A percentile compares a stretch with the other conserved stretches of the same genome.
These are phyloP conservation scores for Yamadazyma oceani DNA, from an alignment of 1,139 yeast species.

Conservation along the genomic window DNA sequence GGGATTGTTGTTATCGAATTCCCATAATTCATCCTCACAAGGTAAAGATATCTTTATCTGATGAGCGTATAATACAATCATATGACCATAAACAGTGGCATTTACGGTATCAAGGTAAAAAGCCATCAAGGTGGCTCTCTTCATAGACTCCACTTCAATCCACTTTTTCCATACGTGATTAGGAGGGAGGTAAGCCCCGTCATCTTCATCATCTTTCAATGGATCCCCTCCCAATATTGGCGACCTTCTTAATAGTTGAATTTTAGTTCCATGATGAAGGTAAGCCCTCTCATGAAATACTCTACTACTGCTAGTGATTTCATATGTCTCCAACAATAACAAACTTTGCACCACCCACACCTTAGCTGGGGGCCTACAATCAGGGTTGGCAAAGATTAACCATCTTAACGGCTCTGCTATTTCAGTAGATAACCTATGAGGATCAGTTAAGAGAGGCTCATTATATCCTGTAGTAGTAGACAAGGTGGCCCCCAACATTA, in stretches of 20 bases:
- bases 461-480: slow-evolving; percentile 18
- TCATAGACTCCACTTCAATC: slow-evolving; percentile 35
- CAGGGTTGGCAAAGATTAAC: slow-evolving; percentile 54
- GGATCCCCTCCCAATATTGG: slow-evolving; percentile 71
- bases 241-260: slow-evolving; percentile 66
- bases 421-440: slow-evolving; percentile 26
- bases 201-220: slow-evolving; percentile 22
- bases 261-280: slow-evolving; percentile 71
- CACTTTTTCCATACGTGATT: slow-evolving; percentile 28
- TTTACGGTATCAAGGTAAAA: slow-evolving; percentile 33
- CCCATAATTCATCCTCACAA: slow-evolving; percentile 35
- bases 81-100: slow-evolving; percentile 35
- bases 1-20: slow-evolving; percentile 18
- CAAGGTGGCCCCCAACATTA: slow-evolving; percentile 54
- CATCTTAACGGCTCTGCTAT: slow-evolving; percentile 66
- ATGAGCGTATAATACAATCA: slow-evolving; percentile 28
- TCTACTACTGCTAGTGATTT: slow-evolving; percentile 47
- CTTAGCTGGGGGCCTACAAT: slow-evolving; percentile 53
- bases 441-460: slow-evolving; percentile 18
- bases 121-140: slow-evolving; percentile 32
- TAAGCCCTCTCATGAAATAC: slow-evolving; percentile 67
- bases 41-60: slow-evolving; percentile 32
- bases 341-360: slow-evolving; percentile 67
- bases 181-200: slow-evolving; percentile 14
- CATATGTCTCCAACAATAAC: slow-evolving; percentile 59